A percentile compares a stretch with the other conserved stretches of the same genome.
phyloP scores from a whole-genome alignment of 73 alveolate genomes.

The Stentor coeruleus region DNA sequence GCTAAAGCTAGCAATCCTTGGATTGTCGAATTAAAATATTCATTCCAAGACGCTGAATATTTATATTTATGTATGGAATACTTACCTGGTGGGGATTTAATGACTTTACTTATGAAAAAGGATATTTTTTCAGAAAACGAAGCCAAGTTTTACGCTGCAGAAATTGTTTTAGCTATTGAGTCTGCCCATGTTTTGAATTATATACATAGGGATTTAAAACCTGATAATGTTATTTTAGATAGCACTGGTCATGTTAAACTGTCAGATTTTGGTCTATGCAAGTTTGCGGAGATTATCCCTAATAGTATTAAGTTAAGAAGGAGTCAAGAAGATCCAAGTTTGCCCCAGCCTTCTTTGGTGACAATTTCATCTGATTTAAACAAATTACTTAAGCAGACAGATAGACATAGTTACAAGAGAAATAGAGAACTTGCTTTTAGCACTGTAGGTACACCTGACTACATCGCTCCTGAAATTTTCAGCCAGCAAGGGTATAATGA shows the following conservation, averaged over 20 bases:
- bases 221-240: background rate
- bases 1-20: background rate
- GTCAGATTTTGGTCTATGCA: background rate
- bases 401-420: too few relatives aligned
- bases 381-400: too few relatives aligned
- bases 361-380: too few relatives aligned
- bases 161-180: background rate
- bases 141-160: background rate
- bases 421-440: too few relatives aligned
- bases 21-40: too few relatives aligned
- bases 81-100: background rate
- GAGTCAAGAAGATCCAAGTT: too few relatives aligned
- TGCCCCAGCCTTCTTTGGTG: too few relatives aligned
- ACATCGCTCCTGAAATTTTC: constrained; percentile 41
- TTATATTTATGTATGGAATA: background rate
- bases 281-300: too few relatives aligned
- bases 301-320: too few relatives aligned
- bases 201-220: background rate
- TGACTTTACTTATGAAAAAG: background rate
- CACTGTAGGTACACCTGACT: constrained; percentile 22
- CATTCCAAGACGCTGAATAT: background rate
- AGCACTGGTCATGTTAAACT: background rate
- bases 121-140: background rate
- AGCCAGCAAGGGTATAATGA: constrained; percentile 22
- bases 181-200: background rate